Evolutionary conservation across 2,329 filamentous ascomycete species (phyloP), one percentile per base, ranked within the genome.

Genomic region (Curvularia sp.): DNA sequence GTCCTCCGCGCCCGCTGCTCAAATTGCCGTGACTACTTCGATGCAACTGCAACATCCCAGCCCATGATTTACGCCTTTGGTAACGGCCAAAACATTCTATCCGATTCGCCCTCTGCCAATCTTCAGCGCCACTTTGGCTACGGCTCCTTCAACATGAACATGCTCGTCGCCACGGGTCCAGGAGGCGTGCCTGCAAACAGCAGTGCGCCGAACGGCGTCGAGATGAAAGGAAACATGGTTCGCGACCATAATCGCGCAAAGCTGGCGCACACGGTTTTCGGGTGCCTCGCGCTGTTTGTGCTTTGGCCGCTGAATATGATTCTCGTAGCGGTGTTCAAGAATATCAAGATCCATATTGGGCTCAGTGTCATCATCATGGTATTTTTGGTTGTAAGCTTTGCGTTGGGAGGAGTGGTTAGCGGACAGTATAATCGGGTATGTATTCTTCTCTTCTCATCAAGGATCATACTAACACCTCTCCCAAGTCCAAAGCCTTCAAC

Each of bases 51-150:
- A 38, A 64, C 61, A 0, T 35, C 63, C 0, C 74, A 79, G 24
- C 76, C 77, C 1, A 80, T 80, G 72, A 76, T 80, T 26, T 81
- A 77, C 57, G 79, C 78, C 3, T 75, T 81, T 7, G 79, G 79
- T 2, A 70, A 73, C 7, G 68, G 65, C 5, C 69, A 73, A 9
- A 43, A 50, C 0, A 38, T 68, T 49, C 68, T 57, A 54, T 79
- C 63, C 13, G 60, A 78, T 49, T 67, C 72, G 1, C 64, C 46
- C 1, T 64, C 71, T 30, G 78, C 78, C 0, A 62, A 68, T 28
- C 66, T 81, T n/a, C 66, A 71, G 35, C 66, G 77, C 0, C 79
- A 81, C 56, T 57, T 70, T 13, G 62, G 68, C n/a, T 79, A 78
- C 53, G 78, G 78, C 4, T 63, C 65, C 30, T 81, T 80, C 64